Evolutionary conservation across 2,329 filamentous ascomycete species (phyloP), one percentile per base, ranked within the genome.

Genomic region (Chrysosporium queenslandicum): DNA sequence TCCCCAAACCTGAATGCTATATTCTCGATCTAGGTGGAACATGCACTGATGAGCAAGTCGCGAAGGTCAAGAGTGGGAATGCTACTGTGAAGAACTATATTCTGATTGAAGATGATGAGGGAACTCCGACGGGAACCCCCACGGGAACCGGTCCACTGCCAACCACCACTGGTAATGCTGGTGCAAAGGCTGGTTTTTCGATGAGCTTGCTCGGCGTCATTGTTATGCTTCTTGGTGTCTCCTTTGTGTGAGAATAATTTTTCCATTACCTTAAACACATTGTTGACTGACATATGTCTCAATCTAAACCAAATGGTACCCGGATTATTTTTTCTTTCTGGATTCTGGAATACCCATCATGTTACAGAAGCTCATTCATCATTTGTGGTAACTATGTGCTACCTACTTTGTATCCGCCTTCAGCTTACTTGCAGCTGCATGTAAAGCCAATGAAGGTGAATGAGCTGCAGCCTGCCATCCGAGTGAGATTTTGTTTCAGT

Each of bases 81-180:
- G 75, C 74, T 1, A 50, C 71, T 18, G 64, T 77, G n/a, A 61
- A 68, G 55, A 66, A 77, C 56, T 77, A 69, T 51, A 66, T 75
- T 45, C 61, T 77, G 14, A 59, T 72, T 6, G 66, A 66, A 52
- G 47, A 56, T 42, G 39, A 16, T 16, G 40, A 41, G 11, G 18
- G 9, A 16, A 14, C 9, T 25, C 5, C 12, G 12, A 23, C 18
- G 23, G 8, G 18, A 18, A 30, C 21, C 7, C 32, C 36, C n/a
- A 50, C 37, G 1, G 29, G 8, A 4, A 40, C 46, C 4, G 37
- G n/a, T n/a, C n/a, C 3, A 40, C 46, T 12, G 46, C n/a, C 27
- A n/a, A 42, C 47, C 8, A 14, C 21, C n/a, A 40, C 34, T 27
- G n/a, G 27, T 14, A 37, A 16, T 43, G 27, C 40, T 4, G 14